These are phyloP conservation scores for Nannochloropsis gaditana DNA, from an alignment of 108 stramenopile species.

Conservation along the genomic window DNA sequence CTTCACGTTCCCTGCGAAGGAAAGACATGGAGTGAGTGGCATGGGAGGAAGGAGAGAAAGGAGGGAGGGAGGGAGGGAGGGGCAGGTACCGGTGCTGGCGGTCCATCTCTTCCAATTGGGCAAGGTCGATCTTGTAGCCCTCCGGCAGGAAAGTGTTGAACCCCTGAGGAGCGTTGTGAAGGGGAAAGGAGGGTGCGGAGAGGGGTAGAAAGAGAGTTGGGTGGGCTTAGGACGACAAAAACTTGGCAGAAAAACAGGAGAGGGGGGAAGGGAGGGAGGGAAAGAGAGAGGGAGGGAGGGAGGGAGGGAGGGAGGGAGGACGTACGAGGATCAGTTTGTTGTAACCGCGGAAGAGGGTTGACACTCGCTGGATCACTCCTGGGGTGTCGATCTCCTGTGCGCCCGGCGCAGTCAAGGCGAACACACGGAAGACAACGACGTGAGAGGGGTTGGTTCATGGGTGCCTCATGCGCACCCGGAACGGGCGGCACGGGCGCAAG, in stretches of 20 bases:
- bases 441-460: constrained; percentile 32
- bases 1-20: constrained; percentile 10
- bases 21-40: constrained; percentile 22
- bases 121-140: constrained; percentile 94
- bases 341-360: constrained; percentile 91
- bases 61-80: constrained; percentile 38
- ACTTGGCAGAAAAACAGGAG: too few species aligned
- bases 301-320: background rate
- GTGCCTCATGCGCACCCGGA: too few species aligned
- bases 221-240: too few species aligned
- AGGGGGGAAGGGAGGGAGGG: background rate
- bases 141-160: constrained; percentile 99
- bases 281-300: constrained; percentile 1
- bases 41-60: constrained; percentile 27
- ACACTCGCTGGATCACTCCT: constrained; percentile 90
- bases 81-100: constrained; percentile 43
- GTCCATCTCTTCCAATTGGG: constrained; percentile 55
- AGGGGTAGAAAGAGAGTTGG: background rate
- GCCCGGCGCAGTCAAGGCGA: constrained; percentile 13
- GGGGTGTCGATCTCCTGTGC: constrained; percentile 94
- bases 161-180: constrained; percentile 40
- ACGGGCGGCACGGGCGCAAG: too few species aligned
- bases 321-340: constrained; percentile 72
- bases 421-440: background rate
- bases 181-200: background rate